phyloP scores from a whole-genome alignment of 2,329 filamentous ascomycete species.

The Colletotrichum sidae region DNA sequence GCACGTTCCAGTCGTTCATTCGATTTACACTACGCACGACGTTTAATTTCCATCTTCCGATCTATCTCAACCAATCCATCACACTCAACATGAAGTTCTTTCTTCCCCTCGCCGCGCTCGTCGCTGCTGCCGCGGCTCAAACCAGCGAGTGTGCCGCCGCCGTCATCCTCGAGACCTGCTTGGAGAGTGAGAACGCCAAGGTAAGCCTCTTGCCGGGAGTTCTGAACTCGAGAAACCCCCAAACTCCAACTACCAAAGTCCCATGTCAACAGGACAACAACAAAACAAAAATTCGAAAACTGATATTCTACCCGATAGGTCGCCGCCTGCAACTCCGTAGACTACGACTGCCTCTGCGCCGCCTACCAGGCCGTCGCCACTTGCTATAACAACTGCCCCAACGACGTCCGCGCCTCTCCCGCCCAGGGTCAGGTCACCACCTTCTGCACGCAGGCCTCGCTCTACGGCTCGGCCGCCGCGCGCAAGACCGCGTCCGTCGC shows the following conservation, averaged over 20 bases:
- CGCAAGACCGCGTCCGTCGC: slow-evolving; percentile 41
- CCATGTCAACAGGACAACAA: too few relatives aligned
- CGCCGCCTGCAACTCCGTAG: slow-evolving; percentile 49
- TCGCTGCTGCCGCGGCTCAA: slow-evolving; percentile 44
- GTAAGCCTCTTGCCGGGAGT: slow-evolving; percentile 36
- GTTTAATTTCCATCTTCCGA: background rate
- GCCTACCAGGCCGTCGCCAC: slow-evolving; percentile 58
- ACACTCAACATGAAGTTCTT: slow-evolving; percentile 59
- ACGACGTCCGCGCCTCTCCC: slow-evolving; percentile 52
- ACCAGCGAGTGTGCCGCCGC: slow-evolving; percentile 54
- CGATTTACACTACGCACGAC: slow-evolving; percentile 5
- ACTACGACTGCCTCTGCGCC: slow-evolving; percentile 61
- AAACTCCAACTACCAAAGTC: background rate
- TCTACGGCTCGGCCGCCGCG: slow-evolving; percentile 51
- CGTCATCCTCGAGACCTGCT: slow-evolving; percentile 60
- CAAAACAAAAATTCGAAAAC: background rate
- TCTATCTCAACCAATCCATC: slow-evolving; percentile 1
- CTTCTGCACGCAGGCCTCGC: slow-evolving; percentile 59
- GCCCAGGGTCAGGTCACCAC: slow-evolving; percentile 53
- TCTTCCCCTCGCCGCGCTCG: slow-evolving; percentile 51
- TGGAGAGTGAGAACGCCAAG: slow-evolving; percentile 53
- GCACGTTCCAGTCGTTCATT: slow-evolving; percentile 5
- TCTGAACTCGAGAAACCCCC: background rate
- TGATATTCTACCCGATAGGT: slow-evolving; percentile 42
- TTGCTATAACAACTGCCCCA: slow-evolving; percentile 69